Evolutionary conservation across 2,329 filamentous ascomycete species (phyloP).

Genomic region (Colletotrichum incanum): DNA sequence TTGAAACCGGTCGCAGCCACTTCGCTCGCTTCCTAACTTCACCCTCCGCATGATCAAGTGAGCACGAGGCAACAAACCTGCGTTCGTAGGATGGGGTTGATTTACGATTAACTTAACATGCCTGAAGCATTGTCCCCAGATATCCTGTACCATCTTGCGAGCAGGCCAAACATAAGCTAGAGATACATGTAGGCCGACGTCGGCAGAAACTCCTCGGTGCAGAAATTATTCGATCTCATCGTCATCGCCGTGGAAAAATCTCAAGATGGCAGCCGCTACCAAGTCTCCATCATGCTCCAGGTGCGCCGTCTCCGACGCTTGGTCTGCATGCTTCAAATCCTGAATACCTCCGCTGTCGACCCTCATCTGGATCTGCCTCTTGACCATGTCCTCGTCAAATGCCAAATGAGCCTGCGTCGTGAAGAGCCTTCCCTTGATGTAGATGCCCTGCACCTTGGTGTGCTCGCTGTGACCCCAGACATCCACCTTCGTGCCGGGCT

Average conservation of each 20-base stretch:
- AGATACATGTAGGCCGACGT: too few relatives aligned
- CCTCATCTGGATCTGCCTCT: slow-evolving; percentile 73
- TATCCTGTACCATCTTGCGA: too few relatives aligned
- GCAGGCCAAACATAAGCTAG: too few relatives aligned
- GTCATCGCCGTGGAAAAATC: slow-evolving; percentile 66
- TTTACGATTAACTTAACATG: too few relatives aligned
- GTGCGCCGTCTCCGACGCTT: slow-evolving; percentile 73
- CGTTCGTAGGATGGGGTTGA: too few relatives aligned
- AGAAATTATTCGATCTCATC: slow-evolving; percentile 53
- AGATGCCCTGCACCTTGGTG: slow-evolving; percentile 83
- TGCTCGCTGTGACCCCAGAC: slow-evolving; percentile 75
- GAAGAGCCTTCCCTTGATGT: slow-evolving; percentile 74
- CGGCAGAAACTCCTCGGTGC: neutral
- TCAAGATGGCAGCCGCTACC: slow-evolving; percentile 77
- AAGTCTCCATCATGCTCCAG: slow-evolving; percentile 79
- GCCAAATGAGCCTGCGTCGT: slow-evolving; percentile 87
- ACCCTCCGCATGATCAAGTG: too few relatives aligned
- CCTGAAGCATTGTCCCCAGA: too few relatives aligned
- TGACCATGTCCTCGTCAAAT: slow-evolving; percentile 79
- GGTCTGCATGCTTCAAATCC: slow-evolving; percentile 72
- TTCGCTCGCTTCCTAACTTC: too few relatives aligned
- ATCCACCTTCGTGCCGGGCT: slow-evolving; percentile 59
- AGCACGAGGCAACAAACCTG: too few relatives aligned
- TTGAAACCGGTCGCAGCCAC: too few relatives aligned
- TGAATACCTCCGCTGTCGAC: slow-evolving; percentile 74